phyloP scores from a whole-genome alignment of 257 asterid species.

The Pogostemon cablin region DNA sequence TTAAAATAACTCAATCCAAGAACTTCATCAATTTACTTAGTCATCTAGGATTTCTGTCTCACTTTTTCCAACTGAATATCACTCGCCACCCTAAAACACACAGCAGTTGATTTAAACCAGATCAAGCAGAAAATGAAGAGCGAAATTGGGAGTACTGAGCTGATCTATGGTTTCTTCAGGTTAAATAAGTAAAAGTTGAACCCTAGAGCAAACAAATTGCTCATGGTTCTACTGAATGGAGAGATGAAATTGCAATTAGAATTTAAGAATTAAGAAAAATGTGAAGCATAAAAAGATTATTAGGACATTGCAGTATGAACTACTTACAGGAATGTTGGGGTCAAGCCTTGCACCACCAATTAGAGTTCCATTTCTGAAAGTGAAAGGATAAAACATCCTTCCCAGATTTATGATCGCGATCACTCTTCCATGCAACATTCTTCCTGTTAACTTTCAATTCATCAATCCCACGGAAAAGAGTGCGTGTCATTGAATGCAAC shows the following conservation, averaged over 20 bases:
- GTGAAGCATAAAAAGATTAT: constrained; percentile 1
- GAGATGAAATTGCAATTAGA: background rate
- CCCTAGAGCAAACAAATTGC: no score
- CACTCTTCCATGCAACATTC: constrained; percentile 79
- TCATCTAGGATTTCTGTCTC: background rate
- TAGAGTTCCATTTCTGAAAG: constrained; percentile 66
- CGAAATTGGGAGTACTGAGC: background rate
- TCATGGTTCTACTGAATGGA: no score
- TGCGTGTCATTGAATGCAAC: constrained; percentile 71
- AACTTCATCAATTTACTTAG: background rate
- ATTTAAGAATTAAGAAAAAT: constrained; percentile 12
- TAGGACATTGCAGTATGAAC: constrained; percentile 8
- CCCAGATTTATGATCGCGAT: constrained; percentile 74
- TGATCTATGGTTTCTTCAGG: constrained; percentile 53
- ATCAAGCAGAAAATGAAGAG: background rate
- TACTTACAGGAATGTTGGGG: constrained; percentile 61
- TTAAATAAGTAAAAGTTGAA: no score
- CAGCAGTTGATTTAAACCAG: background rate
- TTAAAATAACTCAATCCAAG: background rate
- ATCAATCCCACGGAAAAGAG: constrained; percentile 54
- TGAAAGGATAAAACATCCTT: constrained; percentile 65
- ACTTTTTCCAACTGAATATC: background rate
- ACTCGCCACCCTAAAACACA: background rate
- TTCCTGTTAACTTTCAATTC: constrained; percentile 10
- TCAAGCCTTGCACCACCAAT: constrained; percentile 31